Conservation (phyloP, 805 yeast species). For the Pichia californica region DNA sequence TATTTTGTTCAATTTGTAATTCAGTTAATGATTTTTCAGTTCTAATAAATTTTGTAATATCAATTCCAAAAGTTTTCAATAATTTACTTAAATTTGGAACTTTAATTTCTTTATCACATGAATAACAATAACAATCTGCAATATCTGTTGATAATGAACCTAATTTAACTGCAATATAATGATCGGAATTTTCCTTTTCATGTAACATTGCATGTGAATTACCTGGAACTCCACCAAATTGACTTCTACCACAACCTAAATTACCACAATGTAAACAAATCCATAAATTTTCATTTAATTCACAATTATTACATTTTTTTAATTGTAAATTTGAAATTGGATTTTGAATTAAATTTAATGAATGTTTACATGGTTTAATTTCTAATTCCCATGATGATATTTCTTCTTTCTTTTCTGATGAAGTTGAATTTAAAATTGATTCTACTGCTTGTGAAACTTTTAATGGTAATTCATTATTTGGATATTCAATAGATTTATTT, state of each 20-base stretch:
- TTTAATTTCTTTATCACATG: conserved; percentile 81
- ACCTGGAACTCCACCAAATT: conserved; percentile 92
- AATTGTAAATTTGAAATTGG: conserved; percentile 27
- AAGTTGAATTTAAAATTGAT: conserved; percentile 48
- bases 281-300: conserved; percentile 77
- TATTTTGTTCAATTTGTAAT: conserved; percentile 84
- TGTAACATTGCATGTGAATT: conserved; percentile 85
- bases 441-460: conserved; percentile 32
- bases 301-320: conserved; percentile 51
- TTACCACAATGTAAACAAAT: conserved; percentile 85
- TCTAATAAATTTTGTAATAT: conserved; percentile 47
- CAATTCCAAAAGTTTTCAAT: conserved; percentile 60
- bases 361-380: conserved; percentile 72
- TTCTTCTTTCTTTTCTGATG: conserved; percentile 57
- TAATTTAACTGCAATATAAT: conserved; percentile 81
- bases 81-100: conserved; percentile 51
- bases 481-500: conserved; percentile 25
- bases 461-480: conserved; percentile 23
- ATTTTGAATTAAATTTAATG: conserved; percentile 44
- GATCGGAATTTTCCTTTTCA: conserved; percentile 44
- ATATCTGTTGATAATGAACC: conserved; percentile 80
- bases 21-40: conserved; percentile 88
- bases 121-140: conserved; percentile 84
- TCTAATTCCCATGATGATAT: conserved; percentile 91
- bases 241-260: conserved; percentile 93